phyloP scores from a whole-genome alignment of 768 basidiomycete genomes.

The Zangia roseola region DNA sequence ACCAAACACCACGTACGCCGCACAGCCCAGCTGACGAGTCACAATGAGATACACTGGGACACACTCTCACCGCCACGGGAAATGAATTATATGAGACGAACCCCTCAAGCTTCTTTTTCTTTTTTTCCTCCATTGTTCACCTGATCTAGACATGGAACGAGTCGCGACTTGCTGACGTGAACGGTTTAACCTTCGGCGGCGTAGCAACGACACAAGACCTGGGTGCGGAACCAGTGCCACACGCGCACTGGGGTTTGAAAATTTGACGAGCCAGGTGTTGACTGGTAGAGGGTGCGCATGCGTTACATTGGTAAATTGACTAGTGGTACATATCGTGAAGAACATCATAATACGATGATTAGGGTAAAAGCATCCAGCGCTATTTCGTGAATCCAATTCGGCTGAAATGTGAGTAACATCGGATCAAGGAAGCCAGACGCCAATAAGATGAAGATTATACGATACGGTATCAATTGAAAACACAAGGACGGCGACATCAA shows the following conservation, averaged over 20 bases:
- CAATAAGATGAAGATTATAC: neutral
- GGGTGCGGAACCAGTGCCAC: too few species aligned
- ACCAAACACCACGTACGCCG: too few species aligned
- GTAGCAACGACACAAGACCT: neutral
- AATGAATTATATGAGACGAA: too few species aligned
- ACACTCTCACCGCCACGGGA: neutral
- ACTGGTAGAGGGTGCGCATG: too few species aligned
- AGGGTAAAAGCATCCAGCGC: conserved; percentile 5
- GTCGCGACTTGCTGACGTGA: neutral
- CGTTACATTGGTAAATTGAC: too few species aligned
- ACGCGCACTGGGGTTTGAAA: too few species aligned
- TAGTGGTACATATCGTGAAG: conserved; percentile 8
- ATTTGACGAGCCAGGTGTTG: too few species aligned
- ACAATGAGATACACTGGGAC: too few species aligned
- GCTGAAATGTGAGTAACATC: neutral
- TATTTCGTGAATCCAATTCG: conserved; percentile 11
- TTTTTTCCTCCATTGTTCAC: conserved; percentile 12
- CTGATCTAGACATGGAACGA: neutral
- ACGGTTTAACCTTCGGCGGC: neutral
- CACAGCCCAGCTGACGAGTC: too few species aligned
- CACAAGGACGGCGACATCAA: neutral
- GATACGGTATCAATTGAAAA: conserved; percentile 1
- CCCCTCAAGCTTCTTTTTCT: neutral
- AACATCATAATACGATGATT: neutral
- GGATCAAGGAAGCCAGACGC: neutral